These are phyloP conservation scores for Trametes hirsuta DNA, from an alignment of 1,284 basidiomycete species.

Conservation along the genomic window DNA sequence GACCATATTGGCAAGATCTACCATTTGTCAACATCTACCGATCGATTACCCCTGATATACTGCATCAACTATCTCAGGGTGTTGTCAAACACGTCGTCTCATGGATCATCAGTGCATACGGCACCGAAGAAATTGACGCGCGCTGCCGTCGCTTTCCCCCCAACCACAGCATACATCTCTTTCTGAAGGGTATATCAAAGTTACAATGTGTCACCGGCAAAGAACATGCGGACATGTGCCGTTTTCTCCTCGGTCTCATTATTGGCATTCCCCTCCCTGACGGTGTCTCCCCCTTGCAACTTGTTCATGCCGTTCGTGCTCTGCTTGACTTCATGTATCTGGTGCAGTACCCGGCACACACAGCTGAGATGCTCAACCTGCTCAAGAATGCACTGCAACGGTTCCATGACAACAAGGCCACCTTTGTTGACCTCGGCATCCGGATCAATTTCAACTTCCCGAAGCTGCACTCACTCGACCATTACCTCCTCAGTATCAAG, in stretches of 20 bases:
- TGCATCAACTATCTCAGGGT: conserved; percentile 46
- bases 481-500: conserved; percentile 21
- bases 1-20: conserved; percentile 44
- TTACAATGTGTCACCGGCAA: conserved; percentile 25
- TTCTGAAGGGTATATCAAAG: conserved; percentile 30
- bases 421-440: conserved; percentile 32
- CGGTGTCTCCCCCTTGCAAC: not conserved
- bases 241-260: conserved; percentile 26
- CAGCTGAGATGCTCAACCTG: conserved; percentile 22
- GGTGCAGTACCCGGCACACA: conserved; percentile 33
- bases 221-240: conserved; percentile 27
- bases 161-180: conserved; percentile 24
- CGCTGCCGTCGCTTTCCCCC: conserved; percentile 23
- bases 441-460: conserved; percentile 34
- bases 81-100: conserved; percentile 36
- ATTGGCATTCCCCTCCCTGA: not conserved
- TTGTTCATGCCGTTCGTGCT: conserved; percentile 18
- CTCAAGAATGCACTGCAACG: not conserved
- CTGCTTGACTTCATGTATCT: conserved; percentile 29
- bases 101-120: conserved; percentile 26
- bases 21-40: conserved; percentile 40
- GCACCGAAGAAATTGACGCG: conserved; percentile 26
- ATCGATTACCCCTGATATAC: conserved; percentile 44
- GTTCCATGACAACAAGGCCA: conserved; percentile 36
- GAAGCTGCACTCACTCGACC: conserved; percentile 32